Base-by-base conservation (phyloP, 257 asterid genomes). In the Gentiana dahurica region DNA sequence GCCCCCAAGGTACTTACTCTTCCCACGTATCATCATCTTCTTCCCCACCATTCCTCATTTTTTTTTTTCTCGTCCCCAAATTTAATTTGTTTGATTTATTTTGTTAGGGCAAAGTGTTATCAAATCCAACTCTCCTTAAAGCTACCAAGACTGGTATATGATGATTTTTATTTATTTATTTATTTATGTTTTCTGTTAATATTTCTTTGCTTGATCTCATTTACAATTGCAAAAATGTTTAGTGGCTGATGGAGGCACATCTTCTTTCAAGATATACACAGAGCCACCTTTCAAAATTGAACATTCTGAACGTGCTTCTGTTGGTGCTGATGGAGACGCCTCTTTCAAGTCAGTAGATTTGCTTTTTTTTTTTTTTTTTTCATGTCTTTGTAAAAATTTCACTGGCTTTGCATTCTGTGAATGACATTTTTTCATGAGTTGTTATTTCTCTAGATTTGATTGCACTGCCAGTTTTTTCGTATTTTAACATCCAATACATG, bases 211-310 rank as follows among this genome's bases (percentile, higher is more conserved):
- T 55, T 55, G 4, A 13, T 6, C 24, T 55, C 49, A 7, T 11
- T 34, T 36, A 49, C 11, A 37, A 38, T 55, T 34, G 6, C 15
- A 34, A 35, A 54, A 15, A 4, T 36, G 24, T 15, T 13, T 37
- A 3, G 2, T 15, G 43, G 60, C 54, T 8, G 33, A 9, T 44
- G 59, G 54, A 65, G 37, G 24, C 24, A 24, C 54, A 32, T 59
- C 70, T 33, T 46, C 64, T 65, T 51, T 65, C 47, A 65, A 65
- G 64, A 65, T 65, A 12, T 58, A 39, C 41, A 58, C 41, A 1
- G 70, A 65, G 24, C 24, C 24, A 1, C 53, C 50, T 36, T 47
- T 49, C 51, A 50, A 33, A 34, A 44, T 8, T 6, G 51, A 51
- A 24, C 6, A 48, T 32, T 15, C 44, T 49, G 39, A 49, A 37